Percentiles rank a stretch among this genome's conserved stretches.
Evolutionary conservation across 805 yeast genomes (phyloP).

Genomic region (Yamadazyma ubonensis): DNA sequence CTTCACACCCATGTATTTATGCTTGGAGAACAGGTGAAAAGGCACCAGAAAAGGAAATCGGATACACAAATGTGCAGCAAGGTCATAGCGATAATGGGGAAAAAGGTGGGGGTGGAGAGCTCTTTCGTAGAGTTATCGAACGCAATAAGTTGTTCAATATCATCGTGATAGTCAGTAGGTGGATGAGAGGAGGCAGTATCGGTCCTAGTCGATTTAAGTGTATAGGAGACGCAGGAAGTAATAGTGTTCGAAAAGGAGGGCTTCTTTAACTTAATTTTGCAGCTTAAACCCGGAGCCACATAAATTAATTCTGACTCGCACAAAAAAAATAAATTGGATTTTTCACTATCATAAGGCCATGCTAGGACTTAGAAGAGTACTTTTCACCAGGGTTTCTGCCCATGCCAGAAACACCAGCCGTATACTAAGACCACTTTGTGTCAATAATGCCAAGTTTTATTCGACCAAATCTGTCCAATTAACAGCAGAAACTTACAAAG

Average conservation of each 20-base stretch:
- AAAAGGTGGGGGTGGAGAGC: slow-evolving; percentile 64
- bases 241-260: slow-evolving; percentile 5
- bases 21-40: slow-evolving; percentile 63
- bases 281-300: no score
- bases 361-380: slow-evolving; percentile 3
- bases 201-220: slow-evolving; percentile 73
- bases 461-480: slow-evolving; percentile 39
- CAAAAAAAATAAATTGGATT: background rate
- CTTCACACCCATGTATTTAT: slow-evolving; percentile 70
- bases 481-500: slow-evolving; percentile 70
- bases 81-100: slow-evolving; percentile 74
- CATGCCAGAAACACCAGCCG: background rate
- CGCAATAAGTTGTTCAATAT: slow-evolving; percentile 50
- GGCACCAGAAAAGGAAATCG: background rate
- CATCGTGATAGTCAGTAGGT: slow-evolving; percentile 67
- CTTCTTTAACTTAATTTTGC: background rate
- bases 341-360: slow-evolving; percentile 4
- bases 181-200: slow-evolving; percentile 79
- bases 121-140: slow-evolving; percentile 53
- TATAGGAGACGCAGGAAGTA: slow-evolving; percentile 30
- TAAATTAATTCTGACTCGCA: no score
- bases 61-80: slow-evolving; percentile 41
- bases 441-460: slow-evolving; percentile 3
- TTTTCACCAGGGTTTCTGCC: background rate
- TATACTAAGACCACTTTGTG: background rate